Evolutionary conservation across 2,329 filamentous ascomycete species (phyloP).

Genomic region (Harringtonia lauricola): DNA sequence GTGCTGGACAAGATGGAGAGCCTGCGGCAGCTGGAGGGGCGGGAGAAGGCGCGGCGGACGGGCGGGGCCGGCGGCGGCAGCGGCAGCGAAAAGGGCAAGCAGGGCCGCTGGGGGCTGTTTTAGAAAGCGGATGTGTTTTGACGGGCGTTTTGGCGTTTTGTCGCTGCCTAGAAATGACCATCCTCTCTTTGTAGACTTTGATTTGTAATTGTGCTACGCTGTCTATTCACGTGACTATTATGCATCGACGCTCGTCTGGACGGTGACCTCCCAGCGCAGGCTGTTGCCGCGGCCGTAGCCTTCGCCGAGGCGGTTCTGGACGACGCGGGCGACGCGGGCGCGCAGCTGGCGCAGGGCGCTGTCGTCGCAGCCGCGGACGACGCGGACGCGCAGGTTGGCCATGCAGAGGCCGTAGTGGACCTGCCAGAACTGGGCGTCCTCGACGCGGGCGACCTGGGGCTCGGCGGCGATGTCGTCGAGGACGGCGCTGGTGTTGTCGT

Average conservation of each 20-base stretch:
- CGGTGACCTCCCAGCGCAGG: constrained; percentile 84
- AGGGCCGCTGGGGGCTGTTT: constrained; percentile 10
- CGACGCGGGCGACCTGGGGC: constrained; percentile 61
- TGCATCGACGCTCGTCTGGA: constrained; percentile 53
- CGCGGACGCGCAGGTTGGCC: constrained; percentile 78
- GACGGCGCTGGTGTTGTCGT: constrained; percentile 27
- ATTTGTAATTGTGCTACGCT: neutral
- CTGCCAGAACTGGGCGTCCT: constrained; percentile 96
- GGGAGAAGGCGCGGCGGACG: constrained; percentile 41
- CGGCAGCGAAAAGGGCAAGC: constrained; percentile 6
- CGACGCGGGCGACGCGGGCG: constrained; percentile 63
- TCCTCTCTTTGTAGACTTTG: neutral
- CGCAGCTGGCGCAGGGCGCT: constrained; percentile 62
- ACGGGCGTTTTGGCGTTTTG: neutral
- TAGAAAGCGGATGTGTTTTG: neutral
- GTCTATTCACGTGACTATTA: constrained; percentile 1
- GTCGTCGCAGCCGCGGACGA: constrained; percentile 57
- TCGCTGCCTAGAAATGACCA: neutral
- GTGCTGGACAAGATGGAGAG: constrained; percentile 95
- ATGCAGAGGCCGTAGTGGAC: constrained; percentile 95
- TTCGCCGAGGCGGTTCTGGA: constrained; percentile 78
- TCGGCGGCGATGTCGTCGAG: constrained; percentile 77
- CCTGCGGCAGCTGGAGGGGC: constrained; percentile 69
- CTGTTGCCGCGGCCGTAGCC: constrained; percentile 72
- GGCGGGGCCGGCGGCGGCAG: constrained; percentile 27